phyloP scores from a whole-genome alignment of 768 basidiomycete species.

The Pisolithus orientalis region DNA sequence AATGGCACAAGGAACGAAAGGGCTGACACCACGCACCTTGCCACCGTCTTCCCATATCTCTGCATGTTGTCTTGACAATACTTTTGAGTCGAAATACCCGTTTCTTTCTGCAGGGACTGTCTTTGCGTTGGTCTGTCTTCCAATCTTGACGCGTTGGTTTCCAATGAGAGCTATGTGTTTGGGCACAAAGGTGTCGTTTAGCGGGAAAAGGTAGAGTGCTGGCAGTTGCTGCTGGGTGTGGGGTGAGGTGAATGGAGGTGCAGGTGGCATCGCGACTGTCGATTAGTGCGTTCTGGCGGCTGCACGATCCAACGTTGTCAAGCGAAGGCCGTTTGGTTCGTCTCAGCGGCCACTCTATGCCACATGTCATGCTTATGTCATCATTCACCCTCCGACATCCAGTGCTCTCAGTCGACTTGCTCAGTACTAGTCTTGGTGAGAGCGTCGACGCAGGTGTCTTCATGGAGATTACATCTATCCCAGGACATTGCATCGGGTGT shows the following conservation, averaged over 20 bases:
- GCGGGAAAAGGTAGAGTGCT: constrained; percentile 74
- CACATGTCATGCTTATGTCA: constrained; percentile 5
- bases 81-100: constrained; percentile 95
- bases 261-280: constrained; percentile 26
- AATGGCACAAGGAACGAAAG: constrained; percentile 4
- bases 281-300: constrained; percentile 8
- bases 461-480: no score
- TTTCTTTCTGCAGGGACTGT: constrained; percentile 89
- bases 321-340: constrained; percentile 1
- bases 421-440: no score
- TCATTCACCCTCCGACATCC: background rate
- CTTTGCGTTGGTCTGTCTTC: constrained; percentile 93
- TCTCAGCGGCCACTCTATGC: background rate
- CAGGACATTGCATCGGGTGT: no score
- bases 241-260: constrained; percentile 24
- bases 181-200: constrained; percentile 91
- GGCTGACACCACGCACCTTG: constrained; percentile 49
- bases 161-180: constrained; percentile 81
- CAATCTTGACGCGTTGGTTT: constrained; percentile 79
- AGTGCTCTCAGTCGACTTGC: no score
- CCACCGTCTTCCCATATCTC: constrained; percentile 95
- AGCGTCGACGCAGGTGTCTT: no score
- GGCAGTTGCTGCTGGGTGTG: constrained; percentile 24
- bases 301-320: constrained; percentile 13
- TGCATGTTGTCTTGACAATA: constrained; percentile 90